A percentile compares a stretch with the other conserved stretches of the same genome.
Evolutionary conservation across 805 yeast species (phyloP).

Genomic region (Candida lessepsii): DNA sequence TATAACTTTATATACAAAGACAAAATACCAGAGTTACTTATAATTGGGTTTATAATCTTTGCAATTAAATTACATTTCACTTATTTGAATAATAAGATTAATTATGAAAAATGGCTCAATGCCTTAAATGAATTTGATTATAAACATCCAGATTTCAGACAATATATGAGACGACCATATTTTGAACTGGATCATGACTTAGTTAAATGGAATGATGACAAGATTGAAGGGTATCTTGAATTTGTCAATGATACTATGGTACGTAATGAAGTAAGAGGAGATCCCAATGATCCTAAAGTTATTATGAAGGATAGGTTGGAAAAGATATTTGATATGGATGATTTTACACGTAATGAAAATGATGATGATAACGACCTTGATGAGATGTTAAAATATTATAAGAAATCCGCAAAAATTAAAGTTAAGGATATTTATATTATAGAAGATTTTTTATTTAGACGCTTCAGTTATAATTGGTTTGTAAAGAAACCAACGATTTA

Average conservation of each 20-base stretch:
- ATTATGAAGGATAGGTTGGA: conserved; percentile 30
- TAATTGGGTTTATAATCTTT: conserved; percentile 31
- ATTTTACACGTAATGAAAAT: neutral
- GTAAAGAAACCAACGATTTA: conserved; percentile 2
- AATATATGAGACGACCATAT: conserved; percentile 11
- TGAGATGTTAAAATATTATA: conserved; percentile 2
- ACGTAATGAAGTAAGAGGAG: conserved; percentile 7
- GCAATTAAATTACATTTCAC: conserved; percentile 32
- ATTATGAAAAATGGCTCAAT: conserved; percentile 18
- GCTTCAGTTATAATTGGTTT: conserved; percentile 8
- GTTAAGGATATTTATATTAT: conserved; percentile 7
- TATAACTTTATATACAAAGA: conserved; percentile 7
- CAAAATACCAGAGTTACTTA: conserved; percentile 36
- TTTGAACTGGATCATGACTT: conserved; percentile 25
- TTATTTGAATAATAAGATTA: conserved; percentile 18
- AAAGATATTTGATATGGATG: conserved; percentile 26
- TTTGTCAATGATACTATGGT: conserved; percentile 45
- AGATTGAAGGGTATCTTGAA: conserved; percentile 46
- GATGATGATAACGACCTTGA: neutral
- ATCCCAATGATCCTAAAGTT: conserved; percentile 14
- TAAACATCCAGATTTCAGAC: conserved; percentile 11
- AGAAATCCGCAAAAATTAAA: neutral
- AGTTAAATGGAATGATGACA: conserved; percentile 46
- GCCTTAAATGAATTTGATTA: conserved; percentile 4
- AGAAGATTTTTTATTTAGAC: conserved; percentile 5